Conservation (phyloP, 768 basidiomycete species). For the Boletus barrowsii region DNA sequence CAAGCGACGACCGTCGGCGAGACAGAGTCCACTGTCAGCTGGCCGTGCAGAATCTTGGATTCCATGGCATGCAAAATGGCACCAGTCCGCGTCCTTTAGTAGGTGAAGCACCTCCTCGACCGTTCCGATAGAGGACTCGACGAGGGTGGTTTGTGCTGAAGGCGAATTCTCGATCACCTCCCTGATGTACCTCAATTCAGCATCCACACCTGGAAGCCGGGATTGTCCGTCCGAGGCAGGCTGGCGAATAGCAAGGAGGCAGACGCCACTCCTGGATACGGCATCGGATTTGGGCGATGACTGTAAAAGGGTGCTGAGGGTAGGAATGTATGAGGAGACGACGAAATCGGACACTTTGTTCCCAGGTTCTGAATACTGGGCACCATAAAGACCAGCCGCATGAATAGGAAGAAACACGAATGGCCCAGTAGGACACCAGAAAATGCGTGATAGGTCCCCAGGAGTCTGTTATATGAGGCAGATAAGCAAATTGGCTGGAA, state of each 20-base stretch:
- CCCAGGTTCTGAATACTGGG: background rate
- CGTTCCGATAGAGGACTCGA: background rate
- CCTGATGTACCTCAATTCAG: slow-evolving; percentile 23
- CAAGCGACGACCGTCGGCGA: background rate
- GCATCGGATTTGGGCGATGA: too few species aligned
- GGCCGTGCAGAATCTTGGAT: background rate
- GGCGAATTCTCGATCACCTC: background rate
- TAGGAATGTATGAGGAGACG: background rate
- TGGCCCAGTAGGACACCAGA: background rate
- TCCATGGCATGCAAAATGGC: background rate
- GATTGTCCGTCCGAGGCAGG: slow-evolving; percentile 13
- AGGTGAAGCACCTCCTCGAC: slow-evolving; percentile 13
- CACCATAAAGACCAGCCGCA: background rate
- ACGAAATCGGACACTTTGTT: background rate
- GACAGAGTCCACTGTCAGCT: background rate
- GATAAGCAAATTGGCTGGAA: background rate
- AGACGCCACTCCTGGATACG: background rate
- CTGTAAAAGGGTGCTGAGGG: slow-evolving; percentile 12
- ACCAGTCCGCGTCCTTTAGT: slow-evolving; percentile 6
- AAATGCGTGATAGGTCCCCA: background rate
- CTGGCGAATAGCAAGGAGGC: slow-evolving; percentile 5
- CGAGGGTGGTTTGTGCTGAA: background rate
- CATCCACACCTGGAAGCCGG: slow-evolving; percentile 10
- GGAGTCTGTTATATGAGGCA: background rate
- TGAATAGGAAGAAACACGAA: slow-evolving; percentile 3